Conservation (phyloP, 345 rosid species). For the Salix viminalis region DNA sequence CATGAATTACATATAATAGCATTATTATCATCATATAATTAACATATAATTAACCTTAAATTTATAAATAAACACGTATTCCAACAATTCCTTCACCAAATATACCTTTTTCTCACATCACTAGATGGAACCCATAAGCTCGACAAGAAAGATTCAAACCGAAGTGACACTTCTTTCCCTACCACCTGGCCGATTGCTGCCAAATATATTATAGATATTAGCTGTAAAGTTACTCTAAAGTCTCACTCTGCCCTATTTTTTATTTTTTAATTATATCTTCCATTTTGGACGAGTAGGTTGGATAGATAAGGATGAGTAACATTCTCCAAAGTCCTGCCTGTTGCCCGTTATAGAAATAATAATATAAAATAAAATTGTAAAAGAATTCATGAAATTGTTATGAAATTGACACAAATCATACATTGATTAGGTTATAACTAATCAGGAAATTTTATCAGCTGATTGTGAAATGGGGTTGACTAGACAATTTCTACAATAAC, state of each 20-base stretch:
- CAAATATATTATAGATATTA: neutral
- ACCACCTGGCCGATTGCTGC: neutral
- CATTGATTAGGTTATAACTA: neutral
- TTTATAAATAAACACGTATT: too few relatives aligned
- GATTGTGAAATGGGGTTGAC: neutral
- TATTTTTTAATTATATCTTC: neutral
- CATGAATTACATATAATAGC: too few relatives aligned
- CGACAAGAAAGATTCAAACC: neutral
- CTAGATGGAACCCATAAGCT: neutral
- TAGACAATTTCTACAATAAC: too few relatives aligned
- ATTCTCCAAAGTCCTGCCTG: neutral
- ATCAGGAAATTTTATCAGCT: too few relatives aligned
- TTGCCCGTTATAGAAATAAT: too few relatives aligned
- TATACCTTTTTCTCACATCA: neutral
- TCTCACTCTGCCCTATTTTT: neutral
- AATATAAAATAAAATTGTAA: neutral
- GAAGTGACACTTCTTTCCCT: neutral
- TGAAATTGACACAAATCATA: neutral
- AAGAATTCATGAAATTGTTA: neutral
- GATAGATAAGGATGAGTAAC: neutral
- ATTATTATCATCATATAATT: too few relatives aligned
- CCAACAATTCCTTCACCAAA: too few relatives aligned
- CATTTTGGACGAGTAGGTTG: neutral
- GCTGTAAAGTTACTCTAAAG: neutral
- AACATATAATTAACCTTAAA: too few relatives aligned